Percentiles rank a stretch among this genome's conserved stretches.
phyloP scores from a whole-genome alignment of 768 basidiomycete species.

The Porphyrellus cyaneotinctus region DNA sequence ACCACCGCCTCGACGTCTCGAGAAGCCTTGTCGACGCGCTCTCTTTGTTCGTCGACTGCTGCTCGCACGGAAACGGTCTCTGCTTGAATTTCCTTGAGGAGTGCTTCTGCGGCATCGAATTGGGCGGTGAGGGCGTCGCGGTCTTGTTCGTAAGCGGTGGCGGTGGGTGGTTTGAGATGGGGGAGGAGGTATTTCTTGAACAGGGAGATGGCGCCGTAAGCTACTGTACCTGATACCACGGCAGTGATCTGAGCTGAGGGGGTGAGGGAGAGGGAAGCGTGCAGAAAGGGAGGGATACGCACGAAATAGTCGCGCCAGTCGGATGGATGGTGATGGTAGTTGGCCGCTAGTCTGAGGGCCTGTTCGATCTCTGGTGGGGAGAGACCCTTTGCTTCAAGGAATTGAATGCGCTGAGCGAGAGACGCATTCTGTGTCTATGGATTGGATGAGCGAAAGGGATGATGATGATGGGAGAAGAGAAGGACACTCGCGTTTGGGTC shows the following conservation, averaged over 20 bases:
- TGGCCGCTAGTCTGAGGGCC: constrained; percentile 65
- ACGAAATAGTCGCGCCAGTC: constrained; percentile 99
- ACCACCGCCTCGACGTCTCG: constrained; percentile 70
- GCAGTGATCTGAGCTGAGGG: constrained; percentile 81
- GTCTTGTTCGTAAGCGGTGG: constrained; percentile 87
- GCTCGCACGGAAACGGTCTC: constrained; percentile 70
- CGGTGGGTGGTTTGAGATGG: constrained; percentile 82
- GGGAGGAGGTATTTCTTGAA: constrained; percentile 92
- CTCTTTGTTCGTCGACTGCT: constrained; percentile 74
- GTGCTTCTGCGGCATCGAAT: constrained; percentile 82
- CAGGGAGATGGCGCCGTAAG: constrained; percentile 74
- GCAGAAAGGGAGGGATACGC: constrained; percentile 29
- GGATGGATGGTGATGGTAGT: constrained; percentile 42
- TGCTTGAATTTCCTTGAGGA: constrained; percentile 74
- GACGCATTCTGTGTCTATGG: constrained; percentile 73
- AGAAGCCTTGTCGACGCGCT: constrained; percentile 65
- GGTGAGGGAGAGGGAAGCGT: constrained; percentile 16
- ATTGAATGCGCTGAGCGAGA: constrained; percentile 81
- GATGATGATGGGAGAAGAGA: neutral
- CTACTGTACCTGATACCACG: constrained; percentile 81
- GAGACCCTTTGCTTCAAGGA: constrained; percentile 94
- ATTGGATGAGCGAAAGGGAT: constrained; percentile 1
- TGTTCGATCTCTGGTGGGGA: constrained; percentile 79
- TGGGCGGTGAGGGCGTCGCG: constrained; percentile 80
- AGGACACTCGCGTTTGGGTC: constrained; percentile 65